Evolutionary conservation across 371 early-diverging fungal species (phyloP).

Genomic region (Gilbertella persicaria): DNA sequence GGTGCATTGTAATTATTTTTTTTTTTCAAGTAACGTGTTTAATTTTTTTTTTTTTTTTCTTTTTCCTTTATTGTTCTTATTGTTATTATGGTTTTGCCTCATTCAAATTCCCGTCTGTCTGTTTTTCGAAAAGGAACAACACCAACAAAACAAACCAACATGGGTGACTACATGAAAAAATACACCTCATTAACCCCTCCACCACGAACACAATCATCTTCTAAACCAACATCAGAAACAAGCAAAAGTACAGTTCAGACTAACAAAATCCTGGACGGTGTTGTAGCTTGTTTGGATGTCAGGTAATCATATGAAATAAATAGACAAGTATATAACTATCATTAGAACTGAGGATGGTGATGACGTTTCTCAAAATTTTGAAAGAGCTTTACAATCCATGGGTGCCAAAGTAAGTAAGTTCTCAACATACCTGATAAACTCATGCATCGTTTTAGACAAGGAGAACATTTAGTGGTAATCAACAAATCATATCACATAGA

Average conservation of each 20-base stretch:
- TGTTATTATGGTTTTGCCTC: not conserved
- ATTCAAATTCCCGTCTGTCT: slow-evolving; percentile 4
- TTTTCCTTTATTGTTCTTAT: not conserved
- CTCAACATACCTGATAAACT: not conserved
- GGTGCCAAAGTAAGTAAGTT: slow-evolving; percentile 34
- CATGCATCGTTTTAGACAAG: slow-evolving; percentile 4
- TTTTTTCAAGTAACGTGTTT: not conserved
- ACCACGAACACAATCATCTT: slow-evolving; percentile 1
- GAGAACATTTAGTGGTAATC: slow-evolving; percentile 10
- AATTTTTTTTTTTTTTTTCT: not conserved
- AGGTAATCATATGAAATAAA: slow-evolving; percentile 23
- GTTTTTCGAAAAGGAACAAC: slow-evolving; percentile 3
- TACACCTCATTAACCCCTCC: not conserved
- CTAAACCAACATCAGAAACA: not conserved
- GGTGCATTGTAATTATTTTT: not conserved
- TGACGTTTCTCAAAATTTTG: slow-evolving; percentile 50
- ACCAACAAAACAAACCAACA: not conserved
- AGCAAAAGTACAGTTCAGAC: slow-evolving; percentile 3
- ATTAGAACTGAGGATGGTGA: slow-evolving; percentile 52
- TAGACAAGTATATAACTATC: not conserved
- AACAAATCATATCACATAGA: not conserved
- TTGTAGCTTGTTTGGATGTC: slow-evolving; percentile 46
- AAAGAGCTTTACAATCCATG: slow-evolving; percentile 44
- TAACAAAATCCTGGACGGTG: slow-evolving; percentile 37
- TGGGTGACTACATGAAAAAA: slow-evolving; percentile 2